Percentiles rank a stretch among this genome's conserved stretches.
Evolutionary conservation across 2,329 filamentous ascomycete species (phyloP).

Genomic region (Alternaria sp.): DNA sequence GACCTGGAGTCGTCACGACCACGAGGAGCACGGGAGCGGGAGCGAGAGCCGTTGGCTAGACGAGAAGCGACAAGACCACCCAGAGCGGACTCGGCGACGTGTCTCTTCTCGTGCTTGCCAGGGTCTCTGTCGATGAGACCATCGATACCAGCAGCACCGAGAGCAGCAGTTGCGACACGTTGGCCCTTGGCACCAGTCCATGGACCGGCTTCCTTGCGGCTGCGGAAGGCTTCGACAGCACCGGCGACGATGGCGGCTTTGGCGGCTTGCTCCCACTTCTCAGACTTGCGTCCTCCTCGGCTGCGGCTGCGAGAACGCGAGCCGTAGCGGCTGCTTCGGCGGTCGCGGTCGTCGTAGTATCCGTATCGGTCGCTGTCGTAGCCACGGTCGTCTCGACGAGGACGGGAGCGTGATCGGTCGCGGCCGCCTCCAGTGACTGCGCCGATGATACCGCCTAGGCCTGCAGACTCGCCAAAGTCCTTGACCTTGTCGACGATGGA

Average conservation of each 20-base stretch:
- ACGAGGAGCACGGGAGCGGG: constrained; percentile 61
- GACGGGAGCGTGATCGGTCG: constrained; percentile 60
- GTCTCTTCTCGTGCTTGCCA: constrained; percentile 78
- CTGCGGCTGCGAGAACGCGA: constrained; percentile 60
- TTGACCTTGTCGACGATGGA: constrained; percentile 63
- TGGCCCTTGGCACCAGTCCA: constrained; percentile 94
- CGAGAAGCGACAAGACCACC: constrained; percentile 88
- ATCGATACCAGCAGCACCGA: constrained; percentile 86
- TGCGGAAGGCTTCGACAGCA: constrained; percentile 89
- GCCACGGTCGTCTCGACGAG: constrained; percentile 57
- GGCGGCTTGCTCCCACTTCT: constrained; percentile 75
- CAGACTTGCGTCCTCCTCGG: constrained; percentile 63
- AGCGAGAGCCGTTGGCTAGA: constrained; percentile 79
- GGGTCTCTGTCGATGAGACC: constrained; percentile 73
- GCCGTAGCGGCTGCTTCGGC: constrained; percentile 59
- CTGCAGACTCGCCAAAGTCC: constrained; percentile 67
- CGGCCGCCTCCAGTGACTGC: constrained; percentile 64
- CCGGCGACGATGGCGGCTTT: constrained; percentile 91
- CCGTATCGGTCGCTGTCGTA: constrained; percentile 53
- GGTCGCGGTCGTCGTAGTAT: constrained; percentile 30
- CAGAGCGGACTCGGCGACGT: constrained; percentile 85
- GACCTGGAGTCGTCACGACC: constrained; percentile 53
- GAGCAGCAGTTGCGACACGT: constrained; percentile 86
- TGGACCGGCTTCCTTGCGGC: constrained; percentile 84
- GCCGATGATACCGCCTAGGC: constrained; percentile 63